These are phyloP conservation scores for Penicillium manginii DNA, from an alignment of 495 filamentous ascomycete species.

Conservation along the genomic window DNA sequence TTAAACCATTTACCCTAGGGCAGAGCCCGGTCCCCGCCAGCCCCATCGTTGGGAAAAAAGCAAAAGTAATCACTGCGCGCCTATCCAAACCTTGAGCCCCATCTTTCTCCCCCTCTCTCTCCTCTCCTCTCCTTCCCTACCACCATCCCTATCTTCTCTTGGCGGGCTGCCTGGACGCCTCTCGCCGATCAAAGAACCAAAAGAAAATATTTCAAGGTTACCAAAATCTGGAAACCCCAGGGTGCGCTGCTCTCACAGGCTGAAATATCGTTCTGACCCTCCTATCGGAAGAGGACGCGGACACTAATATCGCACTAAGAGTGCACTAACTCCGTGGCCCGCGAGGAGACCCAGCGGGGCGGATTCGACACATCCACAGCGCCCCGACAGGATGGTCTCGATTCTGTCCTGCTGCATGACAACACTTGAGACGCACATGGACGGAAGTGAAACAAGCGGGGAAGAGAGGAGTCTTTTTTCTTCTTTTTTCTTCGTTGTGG, in stretches of 20 bases:
- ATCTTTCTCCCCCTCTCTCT: neutral
- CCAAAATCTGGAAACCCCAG: neutral
- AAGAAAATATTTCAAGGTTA: no score
- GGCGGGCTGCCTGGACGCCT: no score
- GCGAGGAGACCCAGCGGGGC: conserved; percentile 5
- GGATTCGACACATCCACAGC: conserved; percentile 21
- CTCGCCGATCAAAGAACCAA: no score
- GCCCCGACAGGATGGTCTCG: conserved; percentile 6
- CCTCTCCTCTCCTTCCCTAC: neutral
- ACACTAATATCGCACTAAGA: neutral
- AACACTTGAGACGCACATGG: conserved; percentile 29
- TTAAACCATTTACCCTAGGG: conserved; percentile 5
- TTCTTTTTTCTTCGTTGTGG: conserved; percentile 1
- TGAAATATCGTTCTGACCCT: conserved; percentile 16
- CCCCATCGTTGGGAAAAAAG: conserved; percentile 3
- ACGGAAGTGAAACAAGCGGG: conserved; percentile 7
- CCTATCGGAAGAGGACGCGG: conserved; percentile 22
- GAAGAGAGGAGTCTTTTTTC: conserved; percentile 7
- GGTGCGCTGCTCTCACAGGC: neutral
- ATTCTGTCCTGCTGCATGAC: conserved; percentile 14
- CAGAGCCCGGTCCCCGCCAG: conserved; percentile 1
- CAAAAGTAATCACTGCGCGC: conserved; percentile 3
- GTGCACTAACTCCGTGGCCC: neutral
- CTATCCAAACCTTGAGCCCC: conserved; percentile 10
- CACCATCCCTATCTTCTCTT: neutral